These are phyloP conservation scores for Pseudozyma sp. DNA, from an alignment of 1,284 basidiomycete species.

Conservation along the genomic window DNA sequence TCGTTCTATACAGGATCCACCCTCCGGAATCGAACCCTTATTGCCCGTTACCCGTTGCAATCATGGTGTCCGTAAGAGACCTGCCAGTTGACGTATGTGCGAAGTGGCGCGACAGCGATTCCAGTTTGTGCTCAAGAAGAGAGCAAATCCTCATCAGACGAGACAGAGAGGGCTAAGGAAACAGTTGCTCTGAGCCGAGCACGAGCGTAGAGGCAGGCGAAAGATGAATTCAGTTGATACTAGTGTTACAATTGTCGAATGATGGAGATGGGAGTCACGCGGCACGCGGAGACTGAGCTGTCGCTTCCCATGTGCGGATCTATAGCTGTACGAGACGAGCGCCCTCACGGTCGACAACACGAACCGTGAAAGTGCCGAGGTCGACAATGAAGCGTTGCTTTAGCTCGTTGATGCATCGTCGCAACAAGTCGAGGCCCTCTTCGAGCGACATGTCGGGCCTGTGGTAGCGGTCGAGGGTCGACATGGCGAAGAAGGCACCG, in stretches of 20 bases:
- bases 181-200: too few relatives aligned
- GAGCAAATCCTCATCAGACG: too few relatives aligned
- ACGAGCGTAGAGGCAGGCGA: not conserved
- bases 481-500: constrained; percentile 89
- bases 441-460: constrained; percentile 83
- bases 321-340: constrained; percentile 75
- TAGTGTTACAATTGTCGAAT: constrained; percentile 2
- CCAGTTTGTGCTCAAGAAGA: too few relatives aligned
- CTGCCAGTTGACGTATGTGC: too few relatives aligned
- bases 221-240: not conserved
- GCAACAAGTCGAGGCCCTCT: constrained; percentile 84
- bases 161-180: too few relatives aligned
- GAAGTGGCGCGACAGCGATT: too few relatives aligned
- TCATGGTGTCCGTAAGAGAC: too few relatives aligned
- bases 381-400: constrained; percentile 80
- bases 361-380: constrained; percentile 85
- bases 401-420: constrained; percentile 88
- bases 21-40: too few relatives aligned
- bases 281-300: too few relatives aligned
- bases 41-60: too few relatives aligned
- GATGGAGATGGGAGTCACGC: too few relatives aligned
- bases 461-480: constrained; percentile 84
- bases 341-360: constrained; percentile 90
- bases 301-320: not conserved
- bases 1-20: too few relatives aligned